Evolutionary conservation across 1,284 basidiomycete genomes (phyloP), one percentile per base, ranked within the genome.

Genomic region (Schizophyllum amplum): DNA sequence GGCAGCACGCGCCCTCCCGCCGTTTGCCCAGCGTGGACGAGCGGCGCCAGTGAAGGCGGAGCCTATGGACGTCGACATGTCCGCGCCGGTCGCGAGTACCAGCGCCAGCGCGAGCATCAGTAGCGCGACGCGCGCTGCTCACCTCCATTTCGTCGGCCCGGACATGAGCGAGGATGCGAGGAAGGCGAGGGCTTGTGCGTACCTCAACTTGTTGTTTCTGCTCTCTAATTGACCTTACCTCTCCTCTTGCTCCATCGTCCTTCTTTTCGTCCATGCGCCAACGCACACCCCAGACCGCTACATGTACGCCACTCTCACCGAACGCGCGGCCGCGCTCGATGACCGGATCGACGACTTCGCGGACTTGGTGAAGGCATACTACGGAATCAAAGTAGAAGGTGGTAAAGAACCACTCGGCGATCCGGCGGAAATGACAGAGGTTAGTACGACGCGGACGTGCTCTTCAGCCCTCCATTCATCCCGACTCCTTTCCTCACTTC

Each of bases 261-360:
- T 33, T 13, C 6, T 13, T 13, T 33, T 33, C 27, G 6, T 50
- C 17, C 33, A 7, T 21, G 49, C 27, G 53, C 59, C 21, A 57
- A 53, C 21, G 26, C 5, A 49, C 13, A 42, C 47, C 47, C 26
- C 60, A 92, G 90, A 94, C 73, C 83, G 89, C 25, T 97, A 97
- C 70, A 95, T 96, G 92, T 93, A 90, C 67, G 93, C 96, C 69
- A 93, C 92, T 71, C 77, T 90, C 20, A 82, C 83, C 0, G 89
- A 90, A 51, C 24, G 7, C 27, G 24, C 3, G 50, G 13, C 57
- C 92, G 90, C 75, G 17, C 79, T 97, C 51, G 94, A 97, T 65
- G 84, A 87, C 59, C 76, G 83, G 57, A 92, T 98, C 64, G 91
- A 96, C 63, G 86, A 92, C 55, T 84, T 90, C 61, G 89, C 84